Base-by-base conservation (phyloP, 306 rosid species). In the Vicia villosa region DNA sequence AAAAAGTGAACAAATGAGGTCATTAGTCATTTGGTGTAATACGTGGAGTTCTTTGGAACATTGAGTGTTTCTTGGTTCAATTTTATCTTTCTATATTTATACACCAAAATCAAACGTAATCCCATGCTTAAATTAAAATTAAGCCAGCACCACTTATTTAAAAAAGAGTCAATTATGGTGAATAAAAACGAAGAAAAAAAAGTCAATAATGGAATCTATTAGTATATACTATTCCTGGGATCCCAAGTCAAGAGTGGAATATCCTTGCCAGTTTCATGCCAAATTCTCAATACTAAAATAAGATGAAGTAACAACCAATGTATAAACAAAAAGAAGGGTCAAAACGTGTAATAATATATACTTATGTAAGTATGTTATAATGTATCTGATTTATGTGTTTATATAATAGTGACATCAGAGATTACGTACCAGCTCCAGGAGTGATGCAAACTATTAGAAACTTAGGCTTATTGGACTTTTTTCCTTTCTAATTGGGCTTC, bases 391-490 rank as follows among this genome's bases (percentile, higher is more conserved):
- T n/a, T n/a, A n/a, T n/a, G n/a, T n/a, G n/a, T n/a, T n/a, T n/a
- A 24, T 24, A 24, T 24, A 24, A 24, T 4, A 28, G 6, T 3
- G 6, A 5, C 32, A 28, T 28, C 6, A 28, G 32, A 26, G 37
- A 22, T 1, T 24, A 34, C 34, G 6, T 74, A 88, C 94, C 95
- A 12, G 95, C 95, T 0, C 20, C 95, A 4, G 95, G 95, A 66
- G 95, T 88, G 72, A 88, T 88, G 80, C 87, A 83, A n/a, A n/a
- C n/a, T n/a, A n/a, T n/a, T n/a, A n/a, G n/a, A n/a, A n/a, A n/a
- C n/a, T n/a, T n/a, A n/a, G n/a, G n/a, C n/a, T n/a, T n/a, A n/a
- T n/a, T n/a, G n/a, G n/a, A n/a, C n/a, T n/a, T n/a, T n/a, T n/a
- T n/a, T n/a, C n/a, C n/a, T n/a, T n/a, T n/a, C n/a, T n/a, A n/a